Conservation (phyloP, 2,329 filamentous ascomycete genomes). For the Metarhizium humberi region DNA sequence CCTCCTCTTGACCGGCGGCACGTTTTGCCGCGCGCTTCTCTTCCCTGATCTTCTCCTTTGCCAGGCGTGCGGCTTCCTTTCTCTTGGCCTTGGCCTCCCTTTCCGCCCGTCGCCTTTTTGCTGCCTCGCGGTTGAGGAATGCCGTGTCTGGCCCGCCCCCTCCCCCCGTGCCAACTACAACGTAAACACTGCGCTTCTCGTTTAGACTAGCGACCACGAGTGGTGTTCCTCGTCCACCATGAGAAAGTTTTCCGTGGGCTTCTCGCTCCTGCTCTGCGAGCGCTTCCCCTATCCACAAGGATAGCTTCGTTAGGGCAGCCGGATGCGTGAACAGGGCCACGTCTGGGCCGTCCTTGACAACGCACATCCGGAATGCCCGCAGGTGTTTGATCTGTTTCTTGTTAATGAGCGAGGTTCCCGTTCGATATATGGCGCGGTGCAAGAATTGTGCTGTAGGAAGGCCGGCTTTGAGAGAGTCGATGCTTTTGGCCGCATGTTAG, state of each 20-base stretch:
- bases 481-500: conserved; percentile 32
- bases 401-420: conserved; percentile 80
- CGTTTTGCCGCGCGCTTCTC: conserved; percentile 53
- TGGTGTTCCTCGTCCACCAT: conserved; percentile 66
- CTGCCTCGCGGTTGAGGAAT: conserved; percentile 58
- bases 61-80: conserved; percentile 47
- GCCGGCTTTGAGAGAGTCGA: conserved; percentile 66
- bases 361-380: conserved; percentile 85
- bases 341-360: conserved; percentile 92
- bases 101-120: conserved; percentile 52
- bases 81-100: conserved; percentile 54
- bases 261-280: conserved; percentile 83
- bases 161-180: conserved; percentile 87
- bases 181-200: conserved; percentile 76
- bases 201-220: conserved; percentile 86
- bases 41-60: conserved; percentile 48
- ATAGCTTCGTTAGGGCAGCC: conserved; percentile 84
- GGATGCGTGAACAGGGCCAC: conserved; percentile 88
- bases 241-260: conserved; percentile 55
- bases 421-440: conserved; percentile 85
- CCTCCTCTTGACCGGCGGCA: conserved; percentile 34
- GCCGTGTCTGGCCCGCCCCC: conserved; percentile 68
- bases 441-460: conserved; percentile 81
- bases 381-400: conserved; percentile 93
- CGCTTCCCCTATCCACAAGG: conserved; percentile 89